Percentiles rank a stretch among this genome's conserved stretches.
These are phyloP conservation scores for Phytopythium kandeliae DNA, from an alignment of 352 stramenopile species.

Conservation along the genomic window DNA sequence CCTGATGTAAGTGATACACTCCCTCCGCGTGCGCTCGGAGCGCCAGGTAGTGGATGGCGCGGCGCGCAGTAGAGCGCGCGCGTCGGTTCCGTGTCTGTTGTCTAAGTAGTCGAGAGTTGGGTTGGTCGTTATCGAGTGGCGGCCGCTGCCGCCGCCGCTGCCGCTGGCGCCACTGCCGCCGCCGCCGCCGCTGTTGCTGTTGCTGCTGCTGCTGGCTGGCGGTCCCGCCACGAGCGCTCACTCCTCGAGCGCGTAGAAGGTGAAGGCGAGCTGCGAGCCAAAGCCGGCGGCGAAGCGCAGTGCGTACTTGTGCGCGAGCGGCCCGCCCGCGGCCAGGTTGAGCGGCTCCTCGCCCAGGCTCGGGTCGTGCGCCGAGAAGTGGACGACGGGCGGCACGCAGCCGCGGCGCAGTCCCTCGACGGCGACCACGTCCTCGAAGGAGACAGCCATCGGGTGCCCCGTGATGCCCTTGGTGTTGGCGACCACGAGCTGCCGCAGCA, in stretches of 20 bases:
- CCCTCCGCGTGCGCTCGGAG: no score
- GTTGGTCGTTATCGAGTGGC: no score
- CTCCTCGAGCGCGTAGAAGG: slow-evolving; percentile 84
- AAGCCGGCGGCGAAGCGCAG: slow-evolving; percentile 96
- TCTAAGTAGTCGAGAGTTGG: no score
- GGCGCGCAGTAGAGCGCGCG: no score
- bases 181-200: no score
- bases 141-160: no score
- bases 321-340: slow-evolving; percentile 45
- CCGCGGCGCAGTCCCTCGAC: slow-evolving; percentile 88
- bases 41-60: no score
- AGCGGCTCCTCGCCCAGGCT: slow-evolving; percentile 45
- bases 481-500: slow-evolving; percentile 75
- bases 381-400: slow-evolving; percentile 86
- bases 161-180: no score
- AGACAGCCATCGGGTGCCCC: slow-evolving; percentile 95
- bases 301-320: slow-evolving; percentile 87
- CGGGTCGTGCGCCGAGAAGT: slow-evolving; percentile 87
- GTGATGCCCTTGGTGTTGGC: slow-evolving; percentile 95
- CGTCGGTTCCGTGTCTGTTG: no score
- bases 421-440: slow-evolving; percentile 94
- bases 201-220: no score
- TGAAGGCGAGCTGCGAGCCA: slow-evolving; percentile 95
- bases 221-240: no score
- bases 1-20: slow-evolving; percentile 4